phyloP scores from a whole-genome alignment of 2,329 filamentous ascomycete genomes.

The Colletotrichum siamense region DNA sequence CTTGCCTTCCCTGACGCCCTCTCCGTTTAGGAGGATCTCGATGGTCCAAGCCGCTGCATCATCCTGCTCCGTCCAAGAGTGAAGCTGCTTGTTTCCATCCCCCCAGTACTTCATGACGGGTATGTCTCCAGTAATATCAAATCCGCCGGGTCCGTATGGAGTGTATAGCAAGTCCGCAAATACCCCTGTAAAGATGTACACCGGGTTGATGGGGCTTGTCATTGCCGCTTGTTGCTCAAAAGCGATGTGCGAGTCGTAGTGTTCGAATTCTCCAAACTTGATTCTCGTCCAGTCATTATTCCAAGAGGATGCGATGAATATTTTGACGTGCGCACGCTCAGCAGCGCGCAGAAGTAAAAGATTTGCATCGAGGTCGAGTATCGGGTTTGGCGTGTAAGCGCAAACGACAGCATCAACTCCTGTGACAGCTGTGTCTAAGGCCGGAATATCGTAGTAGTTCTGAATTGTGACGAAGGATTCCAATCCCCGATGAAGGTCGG shows the following conservation, averaged over 20 bases:
- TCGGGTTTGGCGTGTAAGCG: constrained; percentile 29
- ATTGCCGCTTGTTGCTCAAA: constrained; percentile 35
- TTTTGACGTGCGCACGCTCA: constrained; percentile 36
- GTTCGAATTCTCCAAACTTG: constrained; percentile 31
- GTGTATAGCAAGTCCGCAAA: constrained; percentile 31
- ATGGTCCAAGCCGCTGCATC: constrained; percentile 11
- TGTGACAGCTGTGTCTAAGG: constrained; percentile 33
- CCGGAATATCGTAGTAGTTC: constrained; percentile 33
- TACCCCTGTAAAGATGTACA: constrained; percentile 35
- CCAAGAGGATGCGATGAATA: constrained; percentile 35
- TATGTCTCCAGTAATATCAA: background rate
- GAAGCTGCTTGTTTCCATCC: background rate
- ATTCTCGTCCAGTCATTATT: constrained; percentile 36
- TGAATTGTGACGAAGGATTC: constrained; percentile 31
- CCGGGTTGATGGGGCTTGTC: constrained; percentile 30
- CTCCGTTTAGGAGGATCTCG: constrained; percentile 5
- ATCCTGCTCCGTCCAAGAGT: background rate
- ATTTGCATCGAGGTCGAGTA: constrained; percentile 34
- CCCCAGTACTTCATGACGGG: constrained; percentile 3
- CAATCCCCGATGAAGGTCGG: constrained; percentile 21
- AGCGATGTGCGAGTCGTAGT: constrained; percentile 38
- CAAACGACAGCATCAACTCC: constrained; percentile 41
- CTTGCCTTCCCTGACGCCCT: constrained; percentile 4
- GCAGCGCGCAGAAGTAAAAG: constrained; percentile 39
- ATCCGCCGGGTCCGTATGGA: background rate